Conservation (phyloP, 495 filamentous ascomycete genomes). For the Penicillium waksmanii region DNA sequence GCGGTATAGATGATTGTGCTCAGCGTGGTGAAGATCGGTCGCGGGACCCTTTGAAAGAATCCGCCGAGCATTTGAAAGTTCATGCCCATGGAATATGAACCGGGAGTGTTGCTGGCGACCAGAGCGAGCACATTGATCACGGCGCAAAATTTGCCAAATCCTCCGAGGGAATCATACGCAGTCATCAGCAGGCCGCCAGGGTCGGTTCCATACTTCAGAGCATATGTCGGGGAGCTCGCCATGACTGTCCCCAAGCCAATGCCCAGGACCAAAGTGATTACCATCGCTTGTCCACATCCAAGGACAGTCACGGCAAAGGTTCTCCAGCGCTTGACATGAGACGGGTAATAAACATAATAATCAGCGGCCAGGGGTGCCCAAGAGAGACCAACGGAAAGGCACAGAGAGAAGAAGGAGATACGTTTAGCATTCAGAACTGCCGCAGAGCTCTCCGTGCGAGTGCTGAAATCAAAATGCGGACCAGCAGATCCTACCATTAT, state of each 20-base stretch:
- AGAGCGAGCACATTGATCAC: conserved; percentile 70
- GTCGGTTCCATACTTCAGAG: conserved; percentile 56
- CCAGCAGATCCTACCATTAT: conserved; percentile 71
- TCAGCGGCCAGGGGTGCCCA: conserved; percentile 58
- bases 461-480: conserved; percentile 62
- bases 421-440: conserved; percentile 58
- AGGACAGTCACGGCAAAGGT: conserved; percentile 51
- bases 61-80: conserved; percentile 72
- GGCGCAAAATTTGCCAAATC: conserved; percentile 71
- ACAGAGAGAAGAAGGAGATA: conserved; percentile 67
- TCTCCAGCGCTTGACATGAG: conserved; percentile 47
- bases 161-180: conserved; percentile 62
- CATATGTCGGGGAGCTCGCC: conserved; percentile 53
- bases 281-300: conserved; percentile 54
- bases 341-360: conserved; percentile 62
- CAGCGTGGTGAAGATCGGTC: conserved; percentile 64
- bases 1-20: conserved; percentile 46
- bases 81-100: conserved; percentile 72
- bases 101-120: conserved; percentile 70
- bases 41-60: conserved; percentile 64
- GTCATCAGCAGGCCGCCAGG: conserved; percentile 70
- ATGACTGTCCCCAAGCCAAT: conserved; percentile 70
- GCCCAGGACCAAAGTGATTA: conserved; percentile 67
- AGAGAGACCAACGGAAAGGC: conserved; percentile 56
- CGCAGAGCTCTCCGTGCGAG: conserved; percentile 38